These are phyloP conservation scores for Chaetomium fimeti DNA, from an alignment of 495 filamentous ascomycete species.

Conservation along the genomic window DNA sequence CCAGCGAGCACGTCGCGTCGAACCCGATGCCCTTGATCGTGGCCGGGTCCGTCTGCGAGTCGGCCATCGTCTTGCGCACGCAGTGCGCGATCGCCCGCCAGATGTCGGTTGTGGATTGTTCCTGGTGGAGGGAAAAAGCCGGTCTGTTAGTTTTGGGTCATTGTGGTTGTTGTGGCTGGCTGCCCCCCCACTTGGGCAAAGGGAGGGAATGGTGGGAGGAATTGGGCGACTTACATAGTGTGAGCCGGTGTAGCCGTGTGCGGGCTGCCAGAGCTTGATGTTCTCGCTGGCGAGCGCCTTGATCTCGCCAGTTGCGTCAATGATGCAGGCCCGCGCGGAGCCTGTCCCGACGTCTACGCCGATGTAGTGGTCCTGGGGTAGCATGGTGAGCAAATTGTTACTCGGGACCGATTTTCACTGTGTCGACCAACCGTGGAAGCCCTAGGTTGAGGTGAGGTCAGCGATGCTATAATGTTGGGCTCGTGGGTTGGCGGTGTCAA, in stretches of 20 bases:
- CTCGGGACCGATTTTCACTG: no score
- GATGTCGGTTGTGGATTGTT: slow-evolving; percentile 97
- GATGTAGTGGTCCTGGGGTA: slow-evolving; percentile 62
- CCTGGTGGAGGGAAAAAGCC: slow-evolving; percentile 57
- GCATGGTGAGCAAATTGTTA: not conserved
- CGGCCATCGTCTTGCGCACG: slow-evolving; percentile 70
- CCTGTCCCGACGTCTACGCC: slow-evolving; percentile 96
- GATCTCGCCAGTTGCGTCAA: slow-evolving; percentile 86
- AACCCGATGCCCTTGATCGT: slow-evolving; percentile 87
- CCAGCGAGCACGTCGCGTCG: slow-evolving; percentile 93
- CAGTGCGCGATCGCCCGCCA: slow-evolving; percentile 87
- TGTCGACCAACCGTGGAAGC: slow-evolving; percentile 28
- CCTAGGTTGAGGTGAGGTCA: slow-evolving; percentile 13
- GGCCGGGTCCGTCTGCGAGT: slow-evolving; percentile 70
- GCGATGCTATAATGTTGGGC: no score
- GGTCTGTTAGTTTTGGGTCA: not conserved
- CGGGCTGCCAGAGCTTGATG: slow-evolving; percentile 93
- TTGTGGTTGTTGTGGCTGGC: not conserved
- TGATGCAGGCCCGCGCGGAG: slow-evolving; percentile 90
- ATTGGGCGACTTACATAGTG: slow-evolving; percentile 65
- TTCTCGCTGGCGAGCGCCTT: slow-evolving; percentile 86
- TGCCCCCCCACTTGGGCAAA: no score
- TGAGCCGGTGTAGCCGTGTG: slow-evolving; percentile 61
- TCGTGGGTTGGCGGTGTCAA: not conserved
- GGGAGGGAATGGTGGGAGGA: not conserved